A percentile compares a stretch with the other conserved stretches of the same genome.
phyloP scores from a whole-genome alignment of 345 rosid species.

The Camelina sativa region DNA sequence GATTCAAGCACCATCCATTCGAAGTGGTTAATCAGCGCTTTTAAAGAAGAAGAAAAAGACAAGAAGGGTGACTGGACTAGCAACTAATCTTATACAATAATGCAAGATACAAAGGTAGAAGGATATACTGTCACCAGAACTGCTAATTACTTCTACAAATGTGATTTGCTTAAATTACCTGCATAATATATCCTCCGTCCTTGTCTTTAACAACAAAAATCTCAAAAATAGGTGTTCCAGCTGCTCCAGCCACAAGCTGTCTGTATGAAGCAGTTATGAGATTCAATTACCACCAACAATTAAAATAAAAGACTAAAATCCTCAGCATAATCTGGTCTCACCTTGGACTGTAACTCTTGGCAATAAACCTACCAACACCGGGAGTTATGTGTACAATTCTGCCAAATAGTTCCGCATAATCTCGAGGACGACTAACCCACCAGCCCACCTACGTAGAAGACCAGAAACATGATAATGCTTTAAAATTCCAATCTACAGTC shows the following conservation, averaged over 20 bases:
- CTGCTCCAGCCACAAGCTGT: constrained; percentile 76
- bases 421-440: constrained; percentile 95
- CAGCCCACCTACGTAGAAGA: constrained; percentile 76
- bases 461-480: constrained; percentile 29
- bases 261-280: constrained; percentile 55
- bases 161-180: constrained; percentile 53
- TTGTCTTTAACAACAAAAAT: constrained; percentile 82
- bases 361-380: constrained; percentile 88
- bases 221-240: constrained; percentile 95
- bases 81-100: neutral
- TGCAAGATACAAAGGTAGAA: neutral
- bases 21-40: neutral
- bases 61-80: constrained; percentile 5
- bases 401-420: constrained; percentile 85
- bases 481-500: constrained; percentile 1
- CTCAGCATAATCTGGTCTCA: constrained; percentile 38
- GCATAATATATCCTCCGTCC: constrained; percentile 69
- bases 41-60: neutral
- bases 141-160: neutral
- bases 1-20: neutral
- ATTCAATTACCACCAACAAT: constrained; percentile 18
- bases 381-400: constrained; percentile 80
- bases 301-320: neutral
- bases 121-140: constrained; percentile 17
- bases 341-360: constrained; percentile 89